These are phyloP conservation scores for Aspergillus sp. DNA, from an alignment of 2,329 filamentous ascomycete species.

Conservation along the genomic window DNA sequence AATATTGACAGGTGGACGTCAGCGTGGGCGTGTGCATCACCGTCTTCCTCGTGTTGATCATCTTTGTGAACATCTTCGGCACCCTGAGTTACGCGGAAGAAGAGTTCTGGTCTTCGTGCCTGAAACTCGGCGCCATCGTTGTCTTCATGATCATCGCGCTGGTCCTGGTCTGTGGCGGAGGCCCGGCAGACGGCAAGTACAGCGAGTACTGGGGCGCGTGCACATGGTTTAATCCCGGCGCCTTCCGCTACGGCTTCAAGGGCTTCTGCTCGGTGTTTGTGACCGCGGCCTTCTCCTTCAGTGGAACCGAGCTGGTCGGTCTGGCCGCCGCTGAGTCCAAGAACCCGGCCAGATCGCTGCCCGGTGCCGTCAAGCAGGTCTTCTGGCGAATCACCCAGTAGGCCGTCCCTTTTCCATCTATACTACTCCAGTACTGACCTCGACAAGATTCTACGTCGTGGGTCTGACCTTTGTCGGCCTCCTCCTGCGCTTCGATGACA, in stretches of 20 bases:
- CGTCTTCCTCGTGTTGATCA: conserved; percentile 42
- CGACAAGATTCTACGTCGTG: conserved; percentile 44
- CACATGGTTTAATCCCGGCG: conserved; percentile 35
- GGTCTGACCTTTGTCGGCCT: conserved; percentile 46
- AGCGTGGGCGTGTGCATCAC: conserved; percentile 47
- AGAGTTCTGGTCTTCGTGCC: conserved; percentile 22
- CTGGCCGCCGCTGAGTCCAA: conserved; percentile 59
- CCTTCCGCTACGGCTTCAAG: conserved; percentile 53
- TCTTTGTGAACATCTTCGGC: conserved; percentile 54
- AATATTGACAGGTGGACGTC: conserved; percentile 36
- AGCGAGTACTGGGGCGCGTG: conserved; percentile 35
- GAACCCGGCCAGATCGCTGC: conserved; percentile 51
- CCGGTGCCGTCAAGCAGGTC: conserved; percentile 49
- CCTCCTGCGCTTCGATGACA: conserved; percentile 41
- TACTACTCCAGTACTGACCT: background rate
- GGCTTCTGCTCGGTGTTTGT: conserved; percentile 62
- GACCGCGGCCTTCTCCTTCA: conserved; percentile 61
- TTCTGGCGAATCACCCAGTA: conserved; percentile 50
- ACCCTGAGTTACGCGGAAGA: conserved; percentile 46
- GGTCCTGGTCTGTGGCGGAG: conserved; percentile 34
- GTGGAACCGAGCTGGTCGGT: conserved; percentile 61
- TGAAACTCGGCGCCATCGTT: conserved; percentile 24
- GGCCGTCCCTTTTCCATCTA: background rate
- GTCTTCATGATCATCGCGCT: conserved; percentile 26
- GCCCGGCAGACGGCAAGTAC: conserved; percentile 21